A percentile compares a stretch with the other conserved stretches of the same genome.
Evolutionary conservation across 192 early-diverging fungal species (phyloP).

Genomic region (Coemansia sp.): DNA sequence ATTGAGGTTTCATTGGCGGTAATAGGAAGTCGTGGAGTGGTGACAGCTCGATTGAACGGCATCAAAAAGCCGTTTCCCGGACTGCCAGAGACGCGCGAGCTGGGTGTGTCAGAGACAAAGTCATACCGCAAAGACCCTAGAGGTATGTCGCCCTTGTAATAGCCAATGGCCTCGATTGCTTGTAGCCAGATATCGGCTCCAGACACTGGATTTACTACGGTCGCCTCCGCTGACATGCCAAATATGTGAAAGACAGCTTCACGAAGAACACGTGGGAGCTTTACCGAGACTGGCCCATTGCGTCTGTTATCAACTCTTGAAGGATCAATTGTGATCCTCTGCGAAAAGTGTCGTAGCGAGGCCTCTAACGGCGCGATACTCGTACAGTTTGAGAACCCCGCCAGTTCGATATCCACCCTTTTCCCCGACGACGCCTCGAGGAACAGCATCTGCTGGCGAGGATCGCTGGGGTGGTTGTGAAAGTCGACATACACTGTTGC

Average conservation of each 20-base stretch:
- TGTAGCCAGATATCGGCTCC: conserved; percentile 46
- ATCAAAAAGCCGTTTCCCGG: conserved; percentile 25
- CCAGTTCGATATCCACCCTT: conserved; percentile 30
- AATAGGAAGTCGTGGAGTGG: conserved; percentile 42
- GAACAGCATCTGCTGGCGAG: conserved; percentile 42
- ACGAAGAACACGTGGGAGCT: conserved; percentile 32
- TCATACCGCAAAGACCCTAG: conserved; percentile 40
- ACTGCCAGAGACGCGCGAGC: background rate
- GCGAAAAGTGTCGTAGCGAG: conserved; percentile 32
- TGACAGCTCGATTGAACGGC: conserved; percentile 24
- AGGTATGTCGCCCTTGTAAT: conserved; percentile 31
- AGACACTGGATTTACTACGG: conserved; percentile 43
- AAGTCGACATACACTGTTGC: conserved; percentile 30
- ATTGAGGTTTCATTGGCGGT: conserved; percentile 46
- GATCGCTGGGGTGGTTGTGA: conserved; percentile 38
- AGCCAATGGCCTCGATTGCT: conserved; percentile 36
- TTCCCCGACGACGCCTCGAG: conserved; percentile 30
- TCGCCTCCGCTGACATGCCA: conserved; percentile 43
- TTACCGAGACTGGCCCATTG: background rate
- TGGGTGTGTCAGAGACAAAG: conserved; percentile 17
- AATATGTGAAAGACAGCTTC: conserved; percentile 42
- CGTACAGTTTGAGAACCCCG: conserved; percentile 45
- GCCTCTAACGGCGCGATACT: conserved; percentile 41
- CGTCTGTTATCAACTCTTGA: conserved; percentile 5
- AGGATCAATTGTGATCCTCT: conserved; percentile 23